Base-by-base conservation (phyloP, 257 asterid genomes). In the Pogostemon cablin region DNA sequence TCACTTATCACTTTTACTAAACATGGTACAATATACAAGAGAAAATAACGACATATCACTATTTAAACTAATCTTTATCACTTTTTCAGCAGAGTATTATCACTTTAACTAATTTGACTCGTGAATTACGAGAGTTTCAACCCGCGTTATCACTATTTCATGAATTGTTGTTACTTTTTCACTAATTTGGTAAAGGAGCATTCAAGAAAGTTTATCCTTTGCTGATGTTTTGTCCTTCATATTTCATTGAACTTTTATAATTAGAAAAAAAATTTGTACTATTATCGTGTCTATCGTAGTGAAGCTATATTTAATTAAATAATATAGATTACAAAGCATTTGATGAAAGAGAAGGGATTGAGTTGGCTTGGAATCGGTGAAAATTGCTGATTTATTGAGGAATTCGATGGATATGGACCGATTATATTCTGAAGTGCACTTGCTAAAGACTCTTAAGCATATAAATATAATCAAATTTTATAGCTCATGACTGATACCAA, bases 361-460 rank as follows among this genome's bases (percentile, higher is more conserved):
- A 92, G 84, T 96, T 88, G 72, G 98, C 98, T 5, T 92, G 98
- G 98, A 92, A 92, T 79, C 98, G 79, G 96, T 92, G 78, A 90
- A 87, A 81, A 82, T 88, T 7, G 77, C 89, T 17, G 96, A 92
- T 83, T 84, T 92, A 58, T 76, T 92, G 77, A 83, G 90, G 78
- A 88, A 90, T 73, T 15, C 90, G 2, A 95, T 82, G 63, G 96
- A 90, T 79, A 69, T 92, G 86, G 96, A 88, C 62, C 89, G 96
- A 5, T 56, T 92, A 80, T 85, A 92, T 79, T 90, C 98, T 0
- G 97, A 92, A 82, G 98, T 92, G 77, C 96, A 90, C 86, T 84
- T 92, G 89, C 91, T 92, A 9, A 85, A 90, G 80, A 88, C 97
- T 69, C 95, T 92, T 46, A 92, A 90, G 86, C 98, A 92, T 84